Percentiles rank a stretch among this genome's conserved stretches.
Evolutionary conservation across 176 grass and related monocot genomes (phyloP).

Genomic region (Elymus sibiricus): DNA sequence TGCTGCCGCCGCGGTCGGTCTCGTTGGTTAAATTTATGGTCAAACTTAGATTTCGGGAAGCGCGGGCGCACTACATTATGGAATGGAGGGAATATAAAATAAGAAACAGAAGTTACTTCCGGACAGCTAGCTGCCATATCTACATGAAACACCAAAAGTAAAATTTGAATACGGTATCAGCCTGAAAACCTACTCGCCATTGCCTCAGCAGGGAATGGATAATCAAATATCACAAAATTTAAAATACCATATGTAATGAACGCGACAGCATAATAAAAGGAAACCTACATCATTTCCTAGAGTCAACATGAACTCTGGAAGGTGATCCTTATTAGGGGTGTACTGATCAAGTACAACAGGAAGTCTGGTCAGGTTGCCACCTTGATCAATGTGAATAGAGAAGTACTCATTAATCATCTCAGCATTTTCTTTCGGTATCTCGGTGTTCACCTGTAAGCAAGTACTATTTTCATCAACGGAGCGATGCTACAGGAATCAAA

Average conservation of each 20-base stretch:
- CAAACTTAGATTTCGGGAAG: too few relatives aligned
- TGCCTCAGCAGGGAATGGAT: background rate
- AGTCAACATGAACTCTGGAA: slow-evolving; percentile 83
- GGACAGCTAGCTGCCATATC: too few relatives aligned
- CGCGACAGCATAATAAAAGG: slow-evolving; percentile 10
- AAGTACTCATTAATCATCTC: slow-evolving; percentile 92
- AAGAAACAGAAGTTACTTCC: background rate
- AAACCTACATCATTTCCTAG: slow-evolving; percentile 81
- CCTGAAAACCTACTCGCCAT: slow-evolving; percentile 7
- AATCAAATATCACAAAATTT: background rate
- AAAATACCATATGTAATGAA: slow-evolving; percentile 14
- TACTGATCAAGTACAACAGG: slow-evolving; percentile 96
- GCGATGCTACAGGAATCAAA: background rate
- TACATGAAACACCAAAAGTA: background rate
- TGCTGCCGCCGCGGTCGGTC: too few relatives aligned
- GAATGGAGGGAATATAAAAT: too few relatives aligned
- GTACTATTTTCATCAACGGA: background rate
- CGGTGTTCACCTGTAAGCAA: slow-evolving; percentile 59
- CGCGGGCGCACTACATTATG: too few relatives aligned
- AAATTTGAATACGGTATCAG: slow-evolving; percentile 13
- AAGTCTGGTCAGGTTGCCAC: slow-evolving; percentile 70
- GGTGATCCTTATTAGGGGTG: slow-evolving; percentile 76
- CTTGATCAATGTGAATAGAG: slow-evolving; percentile 64
- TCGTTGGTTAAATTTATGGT: too few relatives aligned
- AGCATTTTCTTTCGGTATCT: slow-evolving; percentile 71